Evolutionary conservation across 2,329 filamentous ascomycete genomes (phyloP).

Genomic region (Phialophora tarda): DNA sequence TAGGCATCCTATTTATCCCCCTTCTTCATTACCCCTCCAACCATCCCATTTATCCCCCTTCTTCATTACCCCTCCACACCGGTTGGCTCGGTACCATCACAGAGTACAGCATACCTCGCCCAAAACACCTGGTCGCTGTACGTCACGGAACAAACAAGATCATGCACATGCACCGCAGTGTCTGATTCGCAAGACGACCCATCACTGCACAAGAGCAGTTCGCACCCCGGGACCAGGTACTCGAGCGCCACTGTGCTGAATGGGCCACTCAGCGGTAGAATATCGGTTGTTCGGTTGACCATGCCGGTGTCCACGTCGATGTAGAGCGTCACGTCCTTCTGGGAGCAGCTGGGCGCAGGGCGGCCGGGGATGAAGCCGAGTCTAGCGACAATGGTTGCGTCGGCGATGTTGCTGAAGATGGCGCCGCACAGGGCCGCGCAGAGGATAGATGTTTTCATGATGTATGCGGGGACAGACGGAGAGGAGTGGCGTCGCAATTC

Average conservation of each 20-base stretch:
- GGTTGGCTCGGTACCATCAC: not conserved
- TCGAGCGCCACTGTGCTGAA: not conserved
- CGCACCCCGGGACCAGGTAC: not conserved
- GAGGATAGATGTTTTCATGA: not conserved
- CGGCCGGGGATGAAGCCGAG: not conserved
- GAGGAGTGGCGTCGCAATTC: not conserved
- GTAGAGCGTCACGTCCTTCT: not conserved
- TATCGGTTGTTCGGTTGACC: not conserved
- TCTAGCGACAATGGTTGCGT: not conserved
- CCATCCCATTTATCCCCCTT: too few relatives aligned
- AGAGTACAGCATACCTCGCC: not conserved
- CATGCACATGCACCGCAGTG: not conserved
- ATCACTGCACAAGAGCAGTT: not conserved
- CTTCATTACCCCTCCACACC: not conserved
- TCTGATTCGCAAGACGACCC: not conserved
- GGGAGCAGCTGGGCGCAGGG: not conserved
- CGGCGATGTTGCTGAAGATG: not conserved
- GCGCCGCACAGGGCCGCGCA: not conserved
- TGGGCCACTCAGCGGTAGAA: not conserved
- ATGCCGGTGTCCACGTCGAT: not conserved
- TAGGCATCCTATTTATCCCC: too few relatives aligned
- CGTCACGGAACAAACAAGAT: not conserved
- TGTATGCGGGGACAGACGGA: not conserved
- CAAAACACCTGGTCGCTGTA: not conserved
- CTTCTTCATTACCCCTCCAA: too few relatives aligned